Conservation (phyloP, 1,284 basidiomycete species). For the Meira nashicola region DNA sequence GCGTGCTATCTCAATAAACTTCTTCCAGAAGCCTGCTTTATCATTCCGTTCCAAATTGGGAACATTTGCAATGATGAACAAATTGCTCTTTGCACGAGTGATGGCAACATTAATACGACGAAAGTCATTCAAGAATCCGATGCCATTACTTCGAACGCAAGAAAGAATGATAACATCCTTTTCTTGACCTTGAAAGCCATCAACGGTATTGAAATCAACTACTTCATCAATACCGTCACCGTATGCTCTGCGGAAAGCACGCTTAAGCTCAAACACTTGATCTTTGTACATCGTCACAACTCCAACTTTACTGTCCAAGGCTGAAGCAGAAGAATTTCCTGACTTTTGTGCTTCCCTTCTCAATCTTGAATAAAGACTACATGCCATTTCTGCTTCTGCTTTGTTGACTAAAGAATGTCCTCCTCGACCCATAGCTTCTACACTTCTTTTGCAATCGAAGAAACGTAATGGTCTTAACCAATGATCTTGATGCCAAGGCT, state of each 20-base stretch:
- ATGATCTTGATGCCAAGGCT: constrained; percentile 75
- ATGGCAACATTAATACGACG: constrained; percentile 74
- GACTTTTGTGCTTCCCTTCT: constrained; percentile 62
- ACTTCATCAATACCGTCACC: constrained; percentile 66
- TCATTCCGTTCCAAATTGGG: constrained; percentile 48
- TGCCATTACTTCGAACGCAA: constrained; percentile 69
- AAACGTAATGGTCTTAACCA: constrained; percentile 86
- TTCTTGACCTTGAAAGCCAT: constrained; percentile 18
- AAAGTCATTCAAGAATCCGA: constrained; percentile 66
- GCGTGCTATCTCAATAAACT: constrained; percentile 5
- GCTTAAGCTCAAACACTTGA: constrained; percentile 74
- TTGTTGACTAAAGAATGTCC: constrained; percentile 72
- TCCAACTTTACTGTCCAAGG: constrained; percentile 76
- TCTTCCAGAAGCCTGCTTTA: background rate
- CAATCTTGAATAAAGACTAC: constrained; percentile 73
- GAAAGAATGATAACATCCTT: constrained; percentile 16
- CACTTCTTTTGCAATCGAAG: constrained; percentile 57
- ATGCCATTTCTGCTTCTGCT: constrained; percentile 71
- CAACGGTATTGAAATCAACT: constrained; percentile 91
- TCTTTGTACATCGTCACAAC: constrained; percentile 93
- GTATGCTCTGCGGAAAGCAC: constrained; percentile 68
- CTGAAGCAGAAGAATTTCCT: constrained; percentile 27
- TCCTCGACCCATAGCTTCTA: constrained; percentile 60
- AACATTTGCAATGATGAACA: constrained; percentile 88
- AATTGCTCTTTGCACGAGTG: constrained; percentile 86